Percentiles rank a stretch among this genome's conserved stretches.
phyloP scores from a whole-genome alignment of 768 basidiomycete species.

The Macrolepiota fuliginosa region DNA sequence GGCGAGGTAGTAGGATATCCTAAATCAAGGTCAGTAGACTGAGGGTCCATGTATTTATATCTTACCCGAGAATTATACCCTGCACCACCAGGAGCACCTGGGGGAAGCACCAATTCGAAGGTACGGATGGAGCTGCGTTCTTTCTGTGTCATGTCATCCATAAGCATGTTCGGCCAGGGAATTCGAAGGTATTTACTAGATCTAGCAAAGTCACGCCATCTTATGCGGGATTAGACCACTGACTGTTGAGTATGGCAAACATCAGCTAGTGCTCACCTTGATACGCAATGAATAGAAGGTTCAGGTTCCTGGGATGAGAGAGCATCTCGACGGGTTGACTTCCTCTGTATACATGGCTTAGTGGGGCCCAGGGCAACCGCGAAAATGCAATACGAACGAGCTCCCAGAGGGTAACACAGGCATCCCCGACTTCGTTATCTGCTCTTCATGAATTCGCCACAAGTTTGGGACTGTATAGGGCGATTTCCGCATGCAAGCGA shows the following conservation, averaged over 20 bases:
- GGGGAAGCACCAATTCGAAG: constrained; percentile 70
- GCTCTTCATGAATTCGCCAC: constrained; percentile 72
- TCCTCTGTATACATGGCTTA: constrained; percentile 25
- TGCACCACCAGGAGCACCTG: constrained; percentile 79
- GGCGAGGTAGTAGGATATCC: constrained; percentile 70
- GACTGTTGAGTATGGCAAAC: background rate
- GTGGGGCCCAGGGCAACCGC: constrained; percentile 1
- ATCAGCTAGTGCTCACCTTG: constrained; percentile 44
- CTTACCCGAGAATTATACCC: constrained; percentile 44
- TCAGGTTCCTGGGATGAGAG: constrained; percentile 70
- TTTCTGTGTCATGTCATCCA: constrained; percentile 25
- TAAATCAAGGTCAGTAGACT: constrained; percentile 22
- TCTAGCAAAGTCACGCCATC: constrained; percentile 62
- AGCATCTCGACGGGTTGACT: constrained; percentile 57
- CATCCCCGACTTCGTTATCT: constrained; percentile 39
- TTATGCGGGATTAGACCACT: constrained; percentile 22
- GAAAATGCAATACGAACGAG: constrained; percentile 27
- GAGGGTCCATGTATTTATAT: background rate
- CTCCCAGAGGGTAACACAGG: constrained; percentile 22
- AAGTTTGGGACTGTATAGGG: constrained; percentile 69
- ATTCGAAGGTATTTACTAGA: constrained; percentile 36
- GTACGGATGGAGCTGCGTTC: constrained; percentile 52
- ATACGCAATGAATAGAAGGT: constrained; percentile 72
- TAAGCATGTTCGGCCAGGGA: background rate
- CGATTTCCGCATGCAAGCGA: constrained; percentile 66